Conservation (phyloP, 768 basidiomycete species). For the Candolleomyces aberdarensis region DNA sequence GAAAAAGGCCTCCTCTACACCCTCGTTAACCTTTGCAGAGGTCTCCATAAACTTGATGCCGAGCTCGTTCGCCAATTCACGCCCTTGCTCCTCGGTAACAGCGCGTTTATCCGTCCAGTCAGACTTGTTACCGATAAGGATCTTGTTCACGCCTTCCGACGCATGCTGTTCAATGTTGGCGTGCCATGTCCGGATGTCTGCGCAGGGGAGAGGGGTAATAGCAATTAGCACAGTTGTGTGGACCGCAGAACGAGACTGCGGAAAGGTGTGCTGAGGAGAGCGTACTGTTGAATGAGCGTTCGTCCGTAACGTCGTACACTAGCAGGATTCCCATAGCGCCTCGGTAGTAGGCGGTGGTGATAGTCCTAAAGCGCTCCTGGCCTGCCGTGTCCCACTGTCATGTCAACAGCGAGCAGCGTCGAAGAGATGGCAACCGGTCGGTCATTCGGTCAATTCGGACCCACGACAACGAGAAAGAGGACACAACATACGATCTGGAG, state of each 20-base stretch:
- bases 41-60: slow-evolving; percentile 99
- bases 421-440: too few species aligned
- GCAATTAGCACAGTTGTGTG: not conserved
- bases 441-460: not conserved
- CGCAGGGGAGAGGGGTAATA: not conserved
- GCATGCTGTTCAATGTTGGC: slow-evolving; percentile 98
- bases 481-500: slow-evolving; percentile 84
- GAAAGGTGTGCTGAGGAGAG: slow-evolving; percentile 11
- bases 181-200: slow-evolving; percentile 96
- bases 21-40: slow-evolving; percentile 94
- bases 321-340: slow-evolving; percentile 98
- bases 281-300: slow-evolving; percentile 93
- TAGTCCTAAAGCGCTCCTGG: slow-evolving; percentile 97
- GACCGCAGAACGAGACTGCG: not conserved
- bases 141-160: slow-evolving; percentile 98
- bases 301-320: slow-evolving; percentile 98
- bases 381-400: slow-evolving; percentile 97
- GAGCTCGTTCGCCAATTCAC: slow-evolving; percentile 87
- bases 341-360: slow-evolving; percentile 98
- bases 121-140: slow-evolving; percentile 97
- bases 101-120: slow-evolving; percentile 97
- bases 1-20: slow-evolving; percentile 99
- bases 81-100: slow-evolving; percentile 89
- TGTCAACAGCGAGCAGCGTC: not conserved
- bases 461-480: not conserved